phyloP scores from a whole-genome alignment of 1,284 basidiomycete species.

The Cryptococcus sp. region DNA sequence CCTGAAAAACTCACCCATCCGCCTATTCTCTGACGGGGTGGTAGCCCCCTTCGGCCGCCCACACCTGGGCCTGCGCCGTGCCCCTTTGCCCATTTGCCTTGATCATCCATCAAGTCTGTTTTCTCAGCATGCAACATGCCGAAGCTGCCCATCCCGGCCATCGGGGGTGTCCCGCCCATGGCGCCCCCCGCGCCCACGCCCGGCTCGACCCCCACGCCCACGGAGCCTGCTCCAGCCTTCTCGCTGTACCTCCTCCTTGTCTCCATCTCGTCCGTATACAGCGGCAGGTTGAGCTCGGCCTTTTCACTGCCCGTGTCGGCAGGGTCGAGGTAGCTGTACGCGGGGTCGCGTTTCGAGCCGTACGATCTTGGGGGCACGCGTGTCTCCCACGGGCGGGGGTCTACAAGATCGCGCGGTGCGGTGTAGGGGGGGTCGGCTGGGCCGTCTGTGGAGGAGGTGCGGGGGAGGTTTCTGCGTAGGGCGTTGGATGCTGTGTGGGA shows the following conservation, averaged over 20 bases:
- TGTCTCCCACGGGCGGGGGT: constrained; percentile 46
- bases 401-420: constrained; percentile 28
- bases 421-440: too few relatives aligned
- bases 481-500: constrained; percentile 13
- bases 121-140: constrained; percentile 15
- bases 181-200: neutral
- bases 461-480: constrained; percentile 16
- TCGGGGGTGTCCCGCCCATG: too few relatives aligned
- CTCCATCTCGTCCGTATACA: constrained; percentile 28
- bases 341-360: constrained; percentile 27
- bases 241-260: constrained; percentile 20
- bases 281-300: constrained; percentile 18
- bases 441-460: neutral
- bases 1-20: constrained; percentile 38
- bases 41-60: constrained; percentile 41
- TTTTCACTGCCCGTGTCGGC: neutral
- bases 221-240: neutral
- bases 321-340: neutral
- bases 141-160: too few relatives aligned
- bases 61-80: constrained; percentile 43
- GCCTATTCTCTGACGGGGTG: constrained; percentile 36
- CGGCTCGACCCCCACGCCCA: neutral
- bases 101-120: constrained; percentile 25
- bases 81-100: constrained; percentile 47
- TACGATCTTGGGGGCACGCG: constrained; percentile 31